phyloP scores from a whole-genome alignment of 148 eudicot species.

The Chenopodium formosanum region DNA sequence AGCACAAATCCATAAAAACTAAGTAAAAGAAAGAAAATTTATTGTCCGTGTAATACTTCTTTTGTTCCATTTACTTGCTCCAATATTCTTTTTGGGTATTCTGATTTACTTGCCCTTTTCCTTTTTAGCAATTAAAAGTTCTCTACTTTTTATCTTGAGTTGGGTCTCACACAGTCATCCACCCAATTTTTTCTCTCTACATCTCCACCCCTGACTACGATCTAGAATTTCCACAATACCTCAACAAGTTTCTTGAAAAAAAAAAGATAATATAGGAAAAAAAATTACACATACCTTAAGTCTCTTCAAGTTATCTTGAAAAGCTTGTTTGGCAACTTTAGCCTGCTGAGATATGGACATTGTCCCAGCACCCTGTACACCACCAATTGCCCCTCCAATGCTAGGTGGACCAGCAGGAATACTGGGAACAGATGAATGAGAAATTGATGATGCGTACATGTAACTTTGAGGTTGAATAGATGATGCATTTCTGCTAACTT shows the following conservation, averaged over 20 bases:
- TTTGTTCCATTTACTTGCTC: too few species aligned
- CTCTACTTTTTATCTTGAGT: too few species aligned
- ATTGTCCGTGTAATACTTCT: background rate
- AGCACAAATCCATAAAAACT: too few species aligned
- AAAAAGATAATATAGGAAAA: background rate
- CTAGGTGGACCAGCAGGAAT: slow-evolving; percentile 33
- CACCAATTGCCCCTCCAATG: slow-evolving; percentile 60
- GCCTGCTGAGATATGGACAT: slow-evolving; percentile 79
- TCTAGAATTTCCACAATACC: background rate
- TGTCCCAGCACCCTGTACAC: slow-evolving; percentile 40
- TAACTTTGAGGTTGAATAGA: slow-evolving; percentile 41
- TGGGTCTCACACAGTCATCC: too few species aligned
- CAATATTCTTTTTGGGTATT: too few species aligned
- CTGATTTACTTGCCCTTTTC: too few species aligned
- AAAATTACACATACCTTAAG: slow-evolving; percentile 50
- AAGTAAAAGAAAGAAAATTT: too few species aligned
- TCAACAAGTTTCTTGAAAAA: background rate
- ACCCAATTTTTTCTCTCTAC: too few species aligned
- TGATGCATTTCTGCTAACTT: slow-evolving; percentile 36
- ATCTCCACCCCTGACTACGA: background rate
- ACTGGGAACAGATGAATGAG: slow-evolving; percentile 37
- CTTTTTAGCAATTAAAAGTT: too few species aligned
- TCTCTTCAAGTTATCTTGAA: slow-evolving; percentile 68
- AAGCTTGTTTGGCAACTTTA: slow-evolving; percentile 72
- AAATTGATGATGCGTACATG: slow-evolving; percentile 25